Conservation (phyloP, 2,329 filamentous ascomycete species). For the Orbilia brochopaga region DNA sequence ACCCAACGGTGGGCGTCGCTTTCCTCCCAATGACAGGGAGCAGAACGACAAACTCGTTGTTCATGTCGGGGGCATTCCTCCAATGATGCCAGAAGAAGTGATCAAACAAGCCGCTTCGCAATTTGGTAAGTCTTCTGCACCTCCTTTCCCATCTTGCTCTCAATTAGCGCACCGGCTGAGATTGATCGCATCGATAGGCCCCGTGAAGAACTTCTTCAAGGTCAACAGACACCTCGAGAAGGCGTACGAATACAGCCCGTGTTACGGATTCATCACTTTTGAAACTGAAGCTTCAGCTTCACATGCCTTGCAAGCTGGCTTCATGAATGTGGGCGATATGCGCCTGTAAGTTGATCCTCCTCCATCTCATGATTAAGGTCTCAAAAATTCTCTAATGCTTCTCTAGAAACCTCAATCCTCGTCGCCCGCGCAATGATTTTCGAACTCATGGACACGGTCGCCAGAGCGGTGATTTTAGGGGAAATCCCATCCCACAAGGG, state of each 20-base stretch:
- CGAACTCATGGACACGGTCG: slow-evolving; percentile 17
- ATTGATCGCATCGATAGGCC: slow-evolving; percentile 6
- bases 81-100: slow-evolving; percentile 49
- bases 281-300: slow-evolving; percentile 33
- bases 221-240: slow-evolving; percentile 36
- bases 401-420: slow-evolving; percentile 35
- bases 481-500: slow-evolving; percentile 11
- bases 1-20: slow-evolving; percentile 20
- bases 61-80: slow-evolving; percentile 33
- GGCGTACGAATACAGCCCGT: slow-evolving; percentile 41
- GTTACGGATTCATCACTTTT: slow-evolving; percentile 45
- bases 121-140: slow-evolving; percentile 26
- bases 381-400: not conserved
- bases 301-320: slow-evolving; percentile 27
- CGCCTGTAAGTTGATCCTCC: slow-evolving; percentile 29
- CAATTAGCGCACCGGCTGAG: not conserved
- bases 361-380: too few species aligned
- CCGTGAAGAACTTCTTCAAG: slow-evolving; percentile 48
- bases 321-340: slow-evolving; percentile 23
- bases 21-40: slow-evolving; percentile 18
- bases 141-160: not conserved
- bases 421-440: slow-evolving; percentile 29
- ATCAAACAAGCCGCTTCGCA: slow-evolving; percentile 41
- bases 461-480: slow-evolving; percentile 12
- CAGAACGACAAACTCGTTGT: slow-evolving; percentile 42